Conservation (phyloP, 768 basidiomycete species). For the Leccinum uliginosum region DNA sequence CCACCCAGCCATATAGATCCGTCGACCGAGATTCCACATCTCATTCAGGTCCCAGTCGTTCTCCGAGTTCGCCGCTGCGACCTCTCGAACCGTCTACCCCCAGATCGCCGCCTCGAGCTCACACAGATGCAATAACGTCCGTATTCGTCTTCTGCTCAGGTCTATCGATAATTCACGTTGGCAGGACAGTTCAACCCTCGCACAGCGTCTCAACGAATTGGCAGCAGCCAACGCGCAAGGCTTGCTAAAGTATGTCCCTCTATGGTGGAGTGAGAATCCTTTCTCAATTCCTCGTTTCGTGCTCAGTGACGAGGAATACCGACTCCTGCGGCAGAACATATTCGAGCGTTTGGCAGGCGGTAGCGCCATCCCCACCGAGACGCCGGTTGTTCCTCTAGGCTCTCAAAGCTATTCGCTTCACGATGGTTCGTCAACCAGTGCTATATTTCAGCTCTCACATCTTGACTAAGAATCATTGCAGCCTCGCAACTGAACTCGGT, state of each 20-base stretch:
- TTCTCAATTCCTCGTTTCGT: constrained; percentile 6
- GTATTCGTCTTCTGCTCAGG: constrained; percentile 21
- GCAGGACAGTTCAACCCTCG: constrained; percentile 58
- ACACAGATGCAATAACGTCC: constrained; percentile 55
- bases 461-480: constrained; percentile 8
- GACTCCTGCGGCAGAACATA: constrained; percentile 75
- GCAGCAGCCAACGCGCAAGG: constrained; percentile 79
- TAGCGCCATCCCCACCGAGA: constrained; percentile 56
- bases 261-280: not conserved
- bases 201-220: constrained; percentile 77
- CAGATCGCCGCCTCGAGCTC: constrained; percentile 23
- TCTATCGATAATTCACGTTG: constrained; percentile 12
- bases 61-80: constrained; percentile 21
- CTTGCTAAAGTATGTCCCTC: constrained; percentile 56
- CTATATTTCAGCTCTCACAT: not conserved
- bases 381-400: constrained; percentile 55
- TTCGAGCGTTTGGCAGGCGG: constrained; percentile 73
- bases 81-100: constrained; percentile 21
- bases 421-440: constrained; percentile 7
- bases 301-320: constrained; percentile 78
- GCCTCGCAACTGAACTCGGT: constrained; percentile 17
- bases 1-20: constrained; percentile 18
- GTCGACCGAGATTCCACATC: constrained; percentile 16
- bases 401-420: constrained; percentile 27
- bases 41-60: constrained; percentile 11